Evolutionary conservation across 164 flowering plant genomes (phyloP).

Genomic region (Nymphaea thermarum): DNA sequence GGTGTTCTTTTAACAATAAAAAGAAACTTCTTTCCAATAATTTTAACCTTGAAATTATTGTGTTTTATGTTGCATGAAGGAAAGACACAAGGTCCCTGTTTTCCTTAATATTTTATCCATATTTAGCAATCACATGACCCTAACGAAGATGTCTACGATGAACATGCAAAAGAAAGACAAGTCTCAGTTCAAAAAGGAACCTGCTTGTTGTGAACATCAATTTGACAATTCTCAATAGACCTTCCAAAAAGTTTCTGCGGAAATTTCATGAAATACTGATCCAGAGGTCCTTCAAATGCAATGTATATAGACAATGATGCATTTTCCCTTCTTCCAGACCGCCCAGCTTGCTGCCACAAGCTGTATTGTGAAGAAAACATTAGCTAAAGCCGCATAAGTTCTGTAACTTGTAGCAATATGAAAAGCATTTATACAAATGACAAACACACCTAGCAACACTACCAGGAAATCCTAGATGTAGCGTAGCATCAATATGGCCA

Average conservation of each 20-base stretch:
- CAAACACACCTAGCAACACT: conserved; percentile 73
- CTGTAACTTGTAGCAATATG: not conserved
- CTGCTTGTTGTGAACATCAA: conserved; percentile 76
- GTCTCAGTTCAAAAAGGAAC: conserved; percentile 15
- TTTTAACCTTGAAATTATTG: no score
- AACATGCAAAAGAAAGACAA: no score
- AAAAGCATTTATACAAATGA: not conserved
- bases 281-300: conserved; percentile 91
- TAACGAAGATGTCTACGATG: no score
- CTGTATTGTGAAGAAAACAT: conserved; percentile 23
- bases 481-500: conserved; percentile 88
- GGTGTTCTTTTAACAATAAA: no score
- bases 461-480: conserved; percentile 98
- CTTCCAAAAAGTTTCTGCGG: conserved; percentile 76
- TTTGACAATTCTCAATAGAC: conserved; percentile 77
- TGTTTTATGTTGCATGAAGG: no score
- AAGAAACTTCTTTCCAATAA: no score
- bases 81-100: no score
- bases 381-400: not conserved
- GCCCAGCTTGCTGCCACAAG: conserved; percentile 98
- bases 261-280: conserved; percentile 85
- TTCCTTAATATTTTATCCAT: no score
- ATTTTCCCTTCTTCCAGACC: conserved; percentile 87
- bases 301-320: conserved; percentile 84
- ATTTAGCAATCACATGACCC: no score